phyloP scores from a whole-genome alignment of 2,329 filamentous ascomycete species.

The Magnaporthiopsis incrustans region DNA sequence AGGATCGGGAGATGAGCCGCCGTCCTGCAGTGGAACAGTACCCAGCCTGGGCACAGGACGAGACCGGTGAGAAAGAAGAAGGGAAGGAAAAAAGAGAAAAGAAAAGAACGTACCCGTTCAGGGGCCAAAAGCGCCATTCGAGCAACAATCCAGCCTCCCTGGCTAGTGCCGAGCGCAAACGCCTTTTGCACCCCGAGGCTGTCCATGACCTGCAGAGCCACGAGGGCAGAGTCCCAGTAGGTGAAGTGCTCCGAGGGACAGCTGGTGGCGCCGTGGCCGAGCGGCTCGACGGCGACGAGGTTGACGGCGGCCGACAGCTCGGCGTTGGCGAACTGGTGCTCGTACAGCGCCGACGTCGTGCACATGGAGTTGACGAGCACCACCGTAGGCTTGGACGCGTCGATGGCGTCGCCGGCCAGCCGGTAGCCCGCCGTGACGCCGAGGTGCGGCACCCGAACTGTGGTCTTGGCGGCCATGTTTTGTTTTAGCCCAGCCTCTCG shows the following conservation, averaged over 20 bases:
- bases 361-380: conserved; percentile 42
- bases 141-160: conserved; percentile 42
- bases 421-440: conserved; percentile 12
- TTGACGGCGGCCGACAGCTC: conserved; percentile 32
- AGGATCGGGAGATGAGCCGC: not conserved
- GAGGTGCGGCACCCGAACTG: conserved; percentile 11
- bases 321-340: conserved; percentile 30
- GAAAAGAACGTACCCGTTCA: conserved; percentile 26
- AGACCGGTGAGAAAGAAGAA: not conserved
- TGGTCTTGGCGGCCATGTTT: conserved; percentile 9
- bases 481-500: not conserved
- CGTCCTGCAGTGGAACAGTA: not conserved
- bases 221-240: conserved; percentile 46
- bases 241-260: conserved; percentile 37
- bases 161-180: conserved; percentile 42
- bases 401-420: conserved; percentile 27
- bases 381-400: conserved; percentile 39
- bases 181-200: conserved; percentile 37
- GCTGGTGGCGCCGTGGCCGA: conserved; percentile 39
- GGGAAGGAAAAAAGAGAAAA: no score
- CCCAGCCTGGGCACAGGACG: not conserved
- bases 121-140: conserved; percentile 43
- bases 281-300: conserved; percentile 39
- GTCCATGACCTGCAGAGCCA: conserved; percentile 49
- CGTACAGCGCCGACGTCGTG: conserved; percentile 35